Conservation (phyloP, 1,284 basidiomycete genomes). For the Filobasidium uniguttulatum region DNA sequence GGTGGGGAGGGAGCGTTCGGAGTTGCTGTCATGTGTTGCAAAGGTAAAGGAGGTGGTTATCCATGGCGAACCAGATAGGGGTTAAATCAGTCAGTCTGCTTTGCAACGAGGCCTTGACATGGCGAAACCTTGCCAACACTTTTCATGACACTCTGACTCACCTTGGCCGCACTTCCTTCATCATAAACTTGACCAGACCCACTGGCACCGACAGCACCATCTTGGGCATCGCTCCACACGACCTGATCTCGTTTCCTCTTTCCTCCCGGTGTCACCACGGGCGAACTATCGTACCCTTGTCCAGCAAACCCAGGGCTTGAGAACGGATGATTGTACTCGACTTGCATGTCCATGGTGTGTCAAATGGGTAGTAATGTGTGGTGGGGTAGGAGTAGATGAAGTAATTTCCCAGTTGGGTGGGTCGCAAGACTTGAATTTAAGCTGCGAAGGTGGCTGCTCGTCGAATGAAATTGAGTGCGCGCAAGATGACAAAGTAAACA, state of each 20-base stretch:
- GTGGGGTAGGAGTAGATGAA: too few relatives aligned
- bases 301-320: neutral
- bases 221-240: neutral
- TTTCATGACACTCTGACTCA: neutral
- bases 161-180: conserved; percentile 1
- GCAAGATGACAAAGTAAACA: too few relatives aligned
- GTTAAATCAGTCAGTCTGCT: too few relatives aligned
- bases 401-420: too few relatives aligned
- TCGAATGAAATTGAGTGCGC: too few relatives aligned
- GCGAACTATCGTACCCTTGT: too few relatives aligned
- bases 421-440: too few relatives aligned
- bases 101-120: too few relatives aligned
- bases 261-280: conserved; percentile 1
- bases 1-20: neutral
- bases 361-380: too few relatives aligned
- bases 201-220: neutral
- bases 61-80: neutral
- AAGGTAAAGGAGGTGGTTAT: neutral
- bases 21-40: neutral
- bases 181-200: neutral
- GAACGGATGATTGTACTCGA: neutral
- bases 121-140: too few relatives aligned
- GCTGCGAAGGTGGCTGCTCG: too few relatives aligned
- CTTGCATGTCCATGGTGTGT: neutral
- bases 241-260: neutral